Base-by-base conservation (phyloP, 192 early-diverging fungal species). In the Tieghemiomyces parasiticus region DNA sequence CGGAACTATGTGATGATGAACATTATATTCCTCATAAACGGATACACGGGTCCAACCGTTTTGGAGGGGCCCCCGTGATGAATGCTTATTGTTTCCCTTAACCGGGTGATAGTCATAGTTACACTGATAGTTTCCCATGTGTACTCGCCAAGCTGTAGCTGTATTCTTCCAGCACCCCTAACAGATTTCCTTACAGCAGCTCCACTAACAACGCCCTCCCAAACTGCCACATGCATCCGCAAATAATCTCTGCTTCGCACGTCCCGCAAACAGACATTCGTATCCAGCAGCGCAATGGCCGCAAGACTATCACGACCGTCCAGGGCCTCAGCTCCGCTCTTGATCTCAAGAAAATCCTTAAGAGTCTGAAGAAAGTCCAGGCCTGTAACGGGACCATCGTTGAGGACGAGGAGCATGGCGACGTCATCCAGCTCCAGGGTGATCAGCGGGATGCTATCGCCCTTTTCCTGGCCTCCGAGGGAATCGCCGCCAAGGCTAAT, bases 331-430 rank as follows among this genome's bases (percentile, higher is more conserved):
- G 89, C 52, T 71, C 71, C 24, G 82, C 89, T 61, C 78, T 90
- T 60, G 93, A 95, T 71, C 78, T 82, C 63, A 95, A 94, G 78
- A 80, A 80, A 58, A 74, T 98, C 66, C 76, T 95, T 65, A 98
- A 98, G 78, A 86, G 83, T 54, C 92, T 98, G 68, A 98, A 95
- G 78, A 93, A 93, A 77, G 74, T 77, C 33, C 95, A 93, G 70
- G 93, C 90, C 35, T 98, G 95, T 80, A 93, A 92, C 74, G 95
- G 95, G 44, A 91, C 80, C n/a, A 74, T 98, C 35, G 82, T 94
- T 35, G 75, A 90, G 64, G 91, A 96, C 79, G 85, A 93, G 69
- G 88, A 93, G 65, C 73, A 83, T 60, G 95, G 93, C 29, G 75
- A 89, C 59, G 84, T 93, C 60, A 90, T 98, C 68, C 93, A 98